These are phyloP conservation scores for Volutella citrinella DNA, from an alignment of 2,329 filamentous ascomycete genomes.

Conservation along the genomic window DNA sequence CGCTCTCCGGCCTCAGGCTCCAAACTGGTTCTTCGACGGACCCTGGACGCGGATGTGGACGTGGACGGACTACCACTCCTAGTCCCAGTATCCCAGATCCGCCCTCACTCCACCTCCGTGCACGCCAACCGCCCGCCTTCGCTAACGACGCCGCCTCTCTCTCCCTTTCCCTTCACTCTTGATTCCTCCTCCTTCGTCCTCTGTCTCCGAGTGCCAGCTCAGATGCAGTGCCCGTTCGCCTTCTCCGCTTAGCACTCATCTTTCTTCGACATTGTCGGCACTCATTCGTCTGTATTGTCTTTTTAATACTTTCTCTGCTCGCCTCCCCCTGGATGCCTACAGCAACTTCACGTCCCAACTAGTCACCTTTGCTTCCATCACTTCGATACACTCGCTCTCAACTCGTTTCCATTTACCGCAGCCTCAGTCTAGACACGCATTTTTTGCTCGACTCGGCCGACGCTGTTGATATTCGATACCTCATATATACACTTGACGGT, in stretches of 20 bases:
- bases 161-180: slow-evolving; percentile 17
- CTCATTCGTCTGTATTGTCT: slow-evolving; percentile 30
- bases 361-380: slow-evolving; percentile 24
- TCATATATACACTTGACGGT: slow-evolving; percentile 23
- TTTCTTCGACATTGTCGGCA: slow-evolving; percentile 28
- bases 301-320: slow-evolving; percentile 31
- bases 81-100: slow-evolving; percentile 21
- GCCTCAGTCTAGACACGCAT: slow-evolving; percentile 15
- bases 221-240: slow-evolving; percentile 27
- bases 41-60: slow-evolving; percentile 19
- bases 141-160: slow-evolving; percentile 15
- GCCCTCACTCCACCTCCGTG: slow-evolving; percentile 22
- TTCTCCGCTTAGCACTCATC: slow-evolving; percentile 26
- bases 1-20: slow-evolving; percentile 26
- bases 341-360: slow-evolving; percentile 16
- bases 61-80: slow-evolving; percentile 16
- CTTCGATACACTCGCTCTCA: slow-evolving; percentile 26
- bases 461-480: slow-evolving; percentile 23
- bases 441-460: slow-evolving; percentile 20
- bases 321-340: slow-evolving; percentile 13
- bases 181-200: slow-evolving; percentile 25
- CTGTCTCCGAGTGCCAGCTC: slow-evolving; percentile 24
- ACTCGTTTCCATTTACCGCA: slow-evolving; percentile 16
- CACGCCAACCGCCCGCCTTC: slow-evolving; percentile 15
- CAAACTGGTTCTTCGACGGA: slow-evolving; percentile 19